Percentiles rank a stretch among this genome's conserved stretches.
These are phyloP conservation scores for Yamadazyma triangularis DNA, from an alignment of 1,139 yeast genomes.

Conservation along the genomic window DNA sequence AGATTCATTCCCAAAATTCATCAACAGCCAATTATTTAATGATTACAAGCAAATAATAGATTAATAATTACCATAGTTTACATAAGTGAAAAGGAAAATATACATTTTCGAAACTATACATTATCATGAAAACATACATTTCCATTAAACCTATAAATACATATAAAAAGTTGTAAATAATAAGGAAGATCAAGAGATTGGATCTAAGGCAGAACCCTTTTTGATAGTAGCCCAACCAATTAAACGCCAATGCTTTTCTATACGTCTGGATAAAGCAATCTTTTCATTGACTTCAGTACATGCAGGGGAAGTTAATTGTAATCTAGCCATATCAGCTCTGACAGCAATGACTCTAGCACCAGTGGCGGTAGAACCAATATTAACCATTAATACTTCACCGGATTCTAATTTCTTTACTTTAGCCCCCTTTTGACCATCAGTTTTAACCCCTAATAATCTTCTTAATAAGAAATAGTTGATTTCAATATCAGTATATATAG, in stretches of 20 bases:
- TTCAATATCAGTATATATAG: constrained; percentile 94
- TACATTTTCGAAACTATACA: too few relatives aligned
- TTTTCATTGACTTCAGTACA: constrained; percentile 98
- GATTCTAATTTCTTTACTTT: constrained; percentile 91
- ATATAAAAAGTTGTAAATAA: constrained; percentile 1
- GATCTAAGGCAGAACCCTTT: constrained; percentile 88
- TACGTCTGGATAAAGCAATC: constrained; percentile 98
- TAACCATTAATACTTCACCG: constrained; percentile 97
- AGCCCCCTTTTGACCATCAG: constrained; percentile 93
- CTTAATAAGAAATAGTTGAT: constrained; percentile 95
- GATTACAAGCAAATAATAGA: constrained; percentile 7
- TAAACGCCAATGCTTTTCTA: constrained; percentile 99
- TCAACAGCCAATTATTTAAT: constrained; percentile 27
- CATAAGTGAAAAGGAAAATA: constrained; percentile 1
- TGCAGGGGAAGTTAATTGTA: constrained; percentile 95
- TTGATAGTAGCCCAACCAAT: constrained; percentile 99
- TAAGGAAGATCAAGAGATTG: constrained; percentile 38
- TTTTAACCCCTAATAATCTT: constrained; percentile 96
- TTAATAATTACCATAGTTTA: background rate
- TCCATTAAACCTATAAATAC: constrained; percentile 2
- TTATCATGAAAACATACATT: too few relatives aligned
- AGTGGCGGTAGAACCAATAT: constrained; percentile 98
- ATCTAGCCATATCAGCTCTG: constrained; percentile 98
- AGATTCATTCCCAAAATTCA: constrained; percentile 72
- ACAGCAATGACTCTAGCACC: constrained; percentile 99